A percentile compares a stretch with the other conserved stretches of the same genome.
These are phyloP conservation scores for Penicillium sp. DNA, from an alignment of 2,329 filamentous ascomycete species.

Conservation along the genomic window DNA sequence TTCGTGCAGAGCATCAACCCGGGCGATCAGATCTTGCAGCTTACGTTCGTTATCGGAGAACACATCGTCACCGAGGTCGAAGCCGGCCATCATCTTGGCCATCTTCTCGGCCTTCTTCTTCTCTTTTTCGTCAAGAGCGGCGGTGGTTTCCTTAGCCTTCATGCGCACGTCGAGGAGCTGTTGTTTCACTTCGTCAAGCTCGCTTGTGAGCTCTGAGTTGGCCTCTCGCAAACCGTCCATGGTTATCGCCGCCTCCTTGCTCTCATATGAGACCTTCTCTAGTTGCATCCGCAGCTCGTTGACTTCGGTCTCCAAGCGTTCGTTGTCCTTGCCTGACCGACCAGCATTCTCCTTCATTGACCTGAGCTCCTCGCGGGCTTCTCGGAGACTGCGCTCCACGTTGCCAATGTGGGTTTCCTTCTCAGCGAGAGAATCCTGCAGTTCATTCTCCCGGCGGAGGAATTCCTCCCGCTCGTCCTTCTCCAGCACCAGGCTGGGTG, in stretches of 20 bases:
- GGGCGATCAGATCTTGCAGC: conserved; percentile 78
- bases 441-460: conserved; percentile 87
- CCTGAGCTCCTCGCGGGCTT: conserved; percentile 80
- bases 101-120: conserved; percentile 98
- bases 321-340: conserved; percentile 84
- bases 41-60: conserved; percentile 90
- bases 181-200: conserved; percentile 94
- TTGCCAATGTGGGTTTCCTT: conserved; percentile 78
- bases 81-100: conserved; percentile 99
- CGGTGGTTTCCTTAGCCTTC: conserved; percentile 89
- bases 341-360: conserved; percentile 82
- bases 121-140: conserved; percentile 92
- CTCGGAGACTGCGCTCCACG: conserved; percentile 75
- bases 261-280: conserved; percentile 91
- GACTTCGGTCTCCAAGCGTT: conserved; percentile 77
- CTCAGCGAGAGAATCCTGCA: conserved; percentile 94
- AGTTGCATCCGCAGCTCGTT: conserved; percentile 97
- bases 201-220: conserved; percentile 84
- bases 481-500: conserved; percentile 82
- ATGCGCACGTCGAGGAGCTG: conserved; percentile 94
- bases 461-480: conserved; percentile 98
- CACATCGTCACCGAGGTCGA: conserved; percentile 87
- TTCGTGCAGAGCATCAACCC: conserved; percentile 75
- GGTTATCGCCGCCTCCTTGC: conserved; percentile 93
- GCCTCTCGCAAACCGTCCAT: conserved; percentile 98